phyloP scores from a whole-genome alignment of 2,329 filamentous ascomycete genomes.

The Microsporum ferrugineum region DNA sequence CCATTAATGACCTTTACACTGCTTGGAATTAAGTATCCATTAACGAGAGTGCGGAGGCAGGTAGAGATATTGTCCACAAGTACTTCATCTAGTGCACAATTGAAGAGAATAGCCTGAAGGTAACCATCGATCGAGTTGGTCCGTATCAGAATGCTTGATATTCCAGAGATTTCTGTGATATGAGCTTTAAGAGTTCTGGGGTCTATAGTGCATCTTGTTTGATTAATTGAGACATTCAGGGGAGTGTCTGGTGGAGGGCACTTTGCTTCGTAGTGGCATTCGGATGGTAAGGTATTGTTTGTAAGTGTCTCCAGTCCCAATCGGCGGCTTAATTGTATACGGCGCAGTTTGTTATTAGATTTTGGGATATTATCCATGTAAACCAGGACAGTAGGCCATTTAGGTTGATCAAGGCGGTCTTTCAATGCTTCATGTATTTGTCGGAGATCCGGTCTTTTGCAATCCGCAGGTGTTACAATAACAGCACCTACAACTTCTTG shows the following conservation, averaged over 20 bases:
- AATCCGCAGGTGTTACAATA: not conserved
- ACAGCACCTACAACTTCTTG: conserved; percentile 3
- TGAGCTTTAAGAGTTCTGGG: not conserved
- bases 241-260: not conserved
- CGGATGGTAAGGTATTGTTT: not conserved
- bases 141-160: not conserved
- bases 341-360: not conserved
- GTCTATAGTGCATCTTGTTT: not conserved
- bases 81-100: not conserved
- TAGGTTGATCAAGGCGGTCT: not conserved
- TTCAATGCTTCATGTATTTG: conserved; percentile 1
- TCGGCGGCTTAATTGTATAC: not conserved
- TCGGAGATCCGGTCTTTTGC: conserved; percentile 1
- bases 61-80: not conserved
- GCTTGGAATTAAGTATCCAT: conserved; percentile 3
- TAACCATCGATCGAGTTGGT: not conserved
- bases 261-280: not conserved
- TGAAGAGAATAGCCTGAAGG: not conserved
- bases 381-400: not conserved
- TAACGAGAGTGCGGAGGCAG: not conserved
- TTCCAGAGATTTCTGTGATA: not conserved
- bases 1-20: not conserved
- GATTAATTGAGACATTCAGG: not conserved
- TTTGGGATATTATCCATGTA: conserved; percentile 5
- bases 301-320: not conserved